Conservation (phyloP, 768 basidiomycete species). For the Asterophora lycoperdoides region DNA sequence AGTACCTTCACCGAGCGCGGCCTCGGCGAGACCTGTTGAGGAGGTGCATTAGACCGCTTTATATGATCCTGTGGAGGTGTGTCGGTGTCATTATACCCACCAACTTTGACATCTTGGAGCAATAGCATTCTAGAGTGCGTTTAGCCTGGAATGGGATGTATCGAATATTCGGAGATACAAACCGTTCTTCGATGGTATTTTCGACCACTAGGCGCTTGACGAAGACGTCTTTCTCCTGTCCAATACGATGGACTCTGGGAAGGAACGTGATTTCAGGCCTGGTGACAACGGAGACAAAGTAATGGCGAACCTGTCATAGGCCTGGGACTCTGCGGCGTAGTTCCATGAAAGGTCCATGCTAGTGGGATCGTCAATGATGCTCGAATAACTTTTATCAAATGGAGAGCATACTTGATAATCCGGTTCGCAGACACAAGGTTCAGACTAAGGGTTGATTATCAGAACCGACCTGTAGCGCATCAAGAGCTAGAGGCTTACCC, state of each 20-base stretch:
- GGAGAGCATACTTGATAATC: constrained; percentile 52
- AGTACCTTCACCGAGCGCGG: constrained; percentile 65
- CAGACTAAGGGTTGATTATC: constrained; percentile 25
- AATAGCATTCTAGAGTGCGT: constrained; percentile 49
- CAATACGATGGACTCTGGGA: constrained; percentile 60
- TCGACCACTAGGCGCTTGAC: constrained; percentile 65
- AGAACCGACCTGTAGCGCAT: background rate
- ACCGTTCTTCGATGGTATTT: constrained; percentile 76
- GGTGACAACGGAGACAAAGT: background rate
- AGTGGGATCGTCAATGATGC: background rate
- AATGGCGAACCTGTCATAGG: constrained; percentile 37
- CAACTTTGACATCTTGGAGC: constrained; percentile 64
- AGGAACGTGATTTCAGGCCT: constrained; percentile 22
- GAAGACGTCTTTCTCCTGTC: constrained; percentile 64
- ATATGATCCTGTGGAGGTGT: background rate
- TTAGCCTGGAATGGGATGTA: background rate
- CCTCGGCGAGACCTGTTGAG: constrained; percentile 51
- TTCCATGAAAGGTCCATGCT: constrained; percentile 77
- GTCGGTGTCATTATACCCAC: no score
- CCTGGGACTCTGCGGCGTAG: constrained; percentile 67
- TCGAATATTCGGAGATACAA: constrained; percentile 13
- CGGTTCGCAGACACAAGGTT: constrained; percentile 68
- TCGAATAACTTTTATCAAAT: background rate
- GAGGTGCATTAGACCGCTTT: background rate
- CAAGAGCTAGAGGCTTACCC: constrained; percentile 27